Percentiles rank a stretch among this genome's conserved stretches.
These are phyloP conservation scores for Pilaira anomala DNA, from an alignment of 192 early-diverging fungal species.

Conservation along the genomic window DNA sequence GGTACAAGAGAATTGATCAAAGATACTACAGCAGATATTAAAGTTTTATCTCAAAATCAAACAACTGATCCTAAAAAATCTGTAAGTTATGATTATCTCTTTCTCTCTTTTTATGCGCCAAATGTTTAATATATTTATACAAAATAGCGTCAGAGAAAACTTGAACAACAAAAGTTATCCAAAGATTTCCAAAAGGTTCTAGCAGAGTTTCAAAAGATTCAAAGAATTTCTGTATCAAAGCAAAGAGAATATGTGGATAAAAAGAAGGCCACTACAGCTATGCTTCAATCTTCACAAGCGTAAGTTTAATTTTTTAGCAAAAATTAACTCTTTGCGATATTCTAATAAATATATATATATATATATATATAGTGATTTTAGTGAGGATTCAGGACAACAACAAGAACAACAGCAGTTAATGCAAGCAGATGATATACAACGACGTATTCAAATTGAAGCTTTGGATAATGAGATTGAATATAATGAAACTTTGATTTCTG, in stretches of 20 bases:
- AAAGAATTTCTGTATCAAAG: constrained; percentile 78
- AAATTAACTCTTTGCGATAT: not conserved
- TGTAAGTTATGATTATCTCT: too few species aligned
- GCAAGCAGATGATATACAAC: constrained; percentile 53
- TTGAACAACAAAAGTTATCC: constrained; percentile 90
- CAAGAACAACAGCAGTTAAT: constrained; percentile 35
- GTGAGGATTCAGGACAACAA: not conserved
- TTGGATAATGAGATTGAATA: constrained; percentile 92
- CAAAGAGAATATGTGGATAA: constrained; percentile 82
- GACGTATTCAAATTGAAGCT: constrained; percentile 63
- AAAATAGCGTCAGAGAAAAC: constrained; percentile 67
- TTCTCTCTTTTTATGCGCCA: too few species aligned
- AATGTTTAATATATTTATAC: not conserved
- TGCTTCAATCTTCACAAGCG: constrained; percentile 30
- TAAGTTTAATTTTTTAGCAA: constrained; percentile 11
- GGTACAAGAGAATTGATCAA: constrained; percentile 78
- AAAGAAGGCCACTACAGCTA: constrained; percentile 48
- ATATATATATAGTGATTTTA: not conserved
- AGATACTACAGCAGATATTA: constrained; percentile 73
- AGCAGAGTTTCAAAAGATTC: constrained; percentile 83
- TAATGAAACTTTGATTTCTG: constrained; percentile 90
- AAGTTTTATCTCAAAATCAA: constrained; percentile 62
- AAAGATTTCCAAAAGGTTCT: constrained; percentile 94
- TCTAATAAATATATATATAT: not conserved
- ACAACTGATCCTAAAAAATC: constrained; percentile 27